phyloP scores from a whole-genome alignment of 2,329 filamentous ascomycete genomes.

The Aspergillus fructus region DNA sequence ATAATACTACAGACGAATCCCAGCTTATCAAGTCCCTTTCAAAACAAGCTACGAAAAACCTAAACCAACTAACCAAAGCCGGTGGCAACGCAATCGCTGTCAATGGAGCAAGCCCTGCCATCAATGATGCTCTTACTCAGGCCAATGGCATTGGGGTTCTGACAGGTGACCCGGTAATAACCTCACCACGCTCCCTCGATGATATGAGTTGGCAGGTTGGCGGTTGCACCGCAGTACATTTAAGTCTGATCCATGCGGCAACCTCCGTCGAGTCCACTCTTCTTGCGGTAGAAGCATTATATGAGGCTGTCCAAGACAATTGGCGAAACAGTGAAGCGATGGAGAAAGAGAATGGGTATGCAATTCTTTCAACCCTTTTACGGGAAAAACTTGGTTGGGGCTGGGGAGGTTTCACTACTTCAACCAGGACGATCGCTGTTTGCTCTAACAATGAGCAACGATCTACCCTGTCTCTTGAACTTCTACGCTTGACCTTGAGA shows the following conservation, averaged over 20 bases:
- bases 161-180: slow-evolving; percentile 77
- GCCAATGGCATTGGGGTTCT: slow-evolving; percentile 78
- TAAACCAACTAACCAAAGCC: slow-evolving; percentile 69
- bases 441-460: slow-evolving; percentile 45
- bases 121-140: slow-evolving; percentile 84
- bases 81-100: slow-evolving; percentile 78
- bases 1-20: slow-evolving; percentile 68
- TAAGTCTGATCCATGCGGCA: slow-evolving; percentile 81
- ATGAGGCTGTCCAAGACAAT: slow-evolving; percentile 81
- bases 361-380: slow-evolving; percentile 78
- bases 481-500: slow-evolving; percentile 74
- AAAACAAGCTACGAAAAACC: slow-evolving; percentile 64
- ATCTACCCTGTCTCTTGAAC: slow-evolving; percentile 54
- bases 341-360: slow-evolving; percentile 93
- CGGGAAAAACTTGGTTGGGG: slow-evolving; percentile 68
- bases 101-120: slow-evolving; percentile 81
- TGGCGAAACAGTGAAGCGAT: slow-evolving; percentile 99
- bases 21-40: slow-evolving; percentile 76
- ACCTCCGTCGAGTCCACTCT: slow-evolving; percentile 68
- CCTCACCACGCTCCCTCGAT: slow-evolving; percentile 79
- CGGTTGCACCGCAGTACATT: slow-evolving; percentile 81
- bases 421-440: slow-evolving; percentile 45
- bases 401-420: slow-evolving; percentile 26
- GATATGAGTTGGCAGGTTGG: slow-evolving; percentile 90
- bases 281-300: slow-evolving; percentile 77